These are phyloP conservation scores for Cinnamomum micranthum DNA, from an alignment of 164 flowering plant genomes.

Conservation along the genomic window DNA sequence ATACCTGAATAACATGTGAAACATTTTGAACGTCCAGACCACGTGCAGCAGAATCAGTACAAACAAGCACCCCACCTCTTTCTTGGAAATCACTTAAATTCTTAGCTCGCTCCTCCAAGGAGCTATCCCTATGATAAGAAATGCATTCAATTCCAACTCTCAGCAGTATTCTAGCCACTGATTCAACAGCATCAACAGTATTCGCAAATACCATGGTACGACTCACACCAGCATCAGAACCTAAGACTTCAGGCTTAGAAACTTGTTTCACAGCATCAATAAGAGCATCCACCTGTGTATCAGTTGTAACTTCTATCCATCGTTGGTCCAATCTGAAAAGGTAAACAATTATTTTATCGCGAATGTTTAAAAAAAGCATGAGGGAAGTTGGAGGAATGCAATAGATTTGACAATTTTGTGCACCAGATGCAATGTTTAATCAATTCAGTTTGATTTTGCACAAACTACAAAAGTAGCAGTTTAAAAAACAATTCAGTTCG, in stretches of 20 bases:
- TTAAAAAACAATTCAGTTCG: too few species aligned
- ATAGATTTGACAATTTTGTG: background rate
- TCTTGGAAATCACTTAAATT: constrained; percentile 57
- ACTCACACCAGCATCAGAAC: constrained; percentile 25
- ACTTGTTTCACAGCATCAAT: constrained; percentile 65
- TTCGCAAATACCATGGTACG: constrained; percentile 98
- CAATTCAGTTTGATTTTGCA: too few species aligned
- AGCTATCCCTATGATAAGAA: constrained; percentile 64
- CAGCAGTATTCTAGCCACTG: constrained; percentile 66
- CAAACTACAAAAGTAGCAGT: too few species aligned
- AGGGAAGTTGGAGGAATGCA: background rate
- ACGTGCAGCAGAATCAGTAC: constrained; percentile 98
- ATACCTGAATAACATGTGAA: constrained; percentile 95
- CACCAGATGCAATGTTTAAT: too few species aligned
- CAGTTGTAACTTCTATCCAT: constrained; percentile 82
- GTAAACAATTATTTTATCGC: background rate
- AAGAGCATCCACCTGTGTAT: constrained; percentile 81
- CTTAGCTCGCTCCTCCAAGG: constrained; percentile 69
- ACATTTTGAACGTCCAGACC: constrained; percentile 89
- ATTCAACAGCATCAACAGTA: constrained; percentile 92
- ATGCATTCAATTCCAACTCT: constrained; percentile 63
- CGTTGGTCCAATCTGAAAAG: constrained; percentile 66
- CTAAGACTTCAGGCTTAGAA: constrained; percentile 12
- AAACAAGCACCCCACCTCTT: constrained; percentile 86
- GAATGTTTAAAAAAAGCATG: background rate